Conservation (phyloP, 73 alveolate species). For the Paramecium caudatum region DNA sequence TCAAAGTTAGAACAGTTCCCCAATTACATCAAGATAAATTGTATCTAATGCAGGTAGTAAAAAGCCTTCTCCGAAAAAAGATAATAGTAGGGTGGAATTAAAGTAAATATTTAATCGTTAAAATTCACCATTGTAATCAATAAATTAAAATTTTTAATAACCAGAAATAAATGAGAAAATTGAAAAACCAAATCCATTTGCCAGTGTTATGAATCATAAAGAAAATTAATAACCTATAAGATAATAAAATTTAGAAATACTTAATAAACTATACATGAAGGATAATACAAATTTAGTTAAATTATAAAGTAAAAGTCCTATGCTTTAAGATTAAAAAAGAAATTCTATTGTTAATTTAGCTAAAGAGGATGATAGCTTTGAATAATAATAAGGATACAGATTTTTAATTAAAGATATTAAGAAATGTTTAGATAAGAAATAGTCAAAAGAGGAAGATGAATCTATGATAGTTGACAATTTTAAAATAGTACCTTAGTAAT, state of each 20-base stretch:
- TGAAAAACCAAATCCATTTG: slow-evolving; percentile 11
- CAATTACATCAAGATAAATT: slow-evolving; percentile 45
- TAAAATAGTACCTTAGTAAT: slow-evolving; percentile 76
- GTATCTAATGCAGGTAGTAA: not conserved
- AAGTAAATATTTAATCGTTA: not conserved
- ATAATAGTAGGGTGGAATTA: slow-evolving; percentile 16
- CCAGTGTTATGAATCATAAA: slow-evolving; percentile 5
- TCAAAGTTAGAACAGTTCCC: slow-evolving; percentile 47
- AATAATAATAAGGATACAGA: slow-evolving; percentile 67
- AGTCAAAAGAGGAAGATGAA: slow-evolving; percentile 79
- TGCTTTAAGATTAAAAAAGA: not conserved
- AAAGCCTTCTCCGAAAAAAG: slow-evolving; percentile 49
- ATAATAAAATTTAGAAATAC: slow-evolving; percentile 6
- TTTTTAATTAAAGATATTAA: slow-evolving; percentile 63
- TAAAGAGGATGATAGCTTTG: slow-evolving; percentile 68
- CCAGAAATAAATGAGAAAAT: not conserved
- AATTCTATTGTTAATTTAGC: slow-evolving; percentile 27
- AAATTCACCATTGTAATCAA: slow-evolving; percentile 24
- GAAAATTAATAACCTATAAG: not conserved
- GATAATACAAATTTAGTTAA: slow-evolving; percentile 4
- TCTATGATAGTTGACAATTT: slow-evolving; percentile 76
- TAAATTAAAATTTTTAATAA: slow-evolving; percentile 13
- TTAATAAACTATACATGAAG: slow-evolving; percentile 4
- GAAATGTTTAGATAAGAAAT: slow-evolving; percentile 69
- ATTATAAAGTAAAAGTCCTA: slow-evolving; percentile 46